Evolutionary conservation across 2,329 filamentous ascomycete species (phyloP).

Genomic region (Beauveria brongniartii): DNA sequence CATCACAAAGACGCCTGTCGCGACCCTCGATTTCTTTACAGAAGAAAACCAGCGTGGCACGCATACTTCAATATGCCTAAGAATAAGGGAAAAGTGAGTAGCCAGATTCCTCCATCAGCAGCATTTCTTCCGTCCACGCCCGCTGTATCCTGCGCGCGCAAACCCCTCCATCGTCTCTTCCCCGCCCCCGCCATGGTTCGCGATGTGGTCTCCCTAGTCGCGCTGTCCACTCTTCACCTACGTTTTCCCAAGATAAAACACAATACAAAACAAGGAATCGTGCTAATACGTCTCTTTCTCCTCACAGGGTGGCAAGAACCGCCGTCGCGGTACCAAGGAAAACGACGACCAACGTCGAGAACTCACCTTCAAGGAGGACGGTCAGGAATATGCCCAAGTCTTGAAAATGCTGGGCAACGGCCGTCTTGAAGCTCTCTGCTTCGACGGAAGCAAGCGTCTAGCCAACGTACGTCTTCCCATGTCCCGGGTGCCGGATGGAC

Average conservation of each 20-base stretch:
- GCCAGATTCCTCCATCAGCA: background rate
- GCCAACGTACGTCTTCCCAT: constrained; percentile 27
- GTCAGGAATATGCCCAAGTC: constrained; percentile 55
- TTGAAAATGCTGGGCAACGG: constrained; percentile 96
- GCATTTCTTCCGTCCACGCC: background rate
- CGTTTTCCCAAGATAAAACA: background rate
- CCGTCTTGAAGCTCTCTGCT: constrained; percentile 85
- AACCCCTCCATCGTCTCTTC: constrained; percentile 12
- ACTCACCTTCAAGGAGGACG: constrained; percentile 97
- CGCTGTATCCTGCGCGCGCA: constrained; percentile 4
- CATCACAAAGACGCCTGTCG: constrained; percentile 9
- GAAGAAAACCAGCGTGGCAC: background rate
- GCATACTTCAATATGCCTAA: constrained; percentile 67
- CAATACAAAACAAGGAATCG: background rate
- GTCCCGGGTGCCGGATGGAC: background rate
- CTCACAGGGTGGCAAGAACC: constrained; percentile 91
- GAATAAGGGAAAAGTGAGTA: constrained; percentile 95
- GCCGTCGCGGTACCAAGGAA: constrained; percentile 97
- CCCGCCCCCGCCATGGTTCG: constrained; percentile 14
- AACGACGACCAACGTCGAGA: constrained; percentile 99
- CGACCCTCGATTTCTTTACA: background rate
- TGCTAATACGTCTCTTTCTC: constrained; percentile 16
- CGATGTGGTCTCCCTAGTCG: background rate
- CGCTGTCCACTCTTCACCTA: background rate
- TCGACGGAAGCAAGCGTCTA: constrained; percentile 61